A percentile compares a stretch with the other conserved stretches of the same genome.
Evolutionary conservation across 164 flowering plant genomes (phyloP).

Genomic region (Chimonanthus praecox): DNA sequence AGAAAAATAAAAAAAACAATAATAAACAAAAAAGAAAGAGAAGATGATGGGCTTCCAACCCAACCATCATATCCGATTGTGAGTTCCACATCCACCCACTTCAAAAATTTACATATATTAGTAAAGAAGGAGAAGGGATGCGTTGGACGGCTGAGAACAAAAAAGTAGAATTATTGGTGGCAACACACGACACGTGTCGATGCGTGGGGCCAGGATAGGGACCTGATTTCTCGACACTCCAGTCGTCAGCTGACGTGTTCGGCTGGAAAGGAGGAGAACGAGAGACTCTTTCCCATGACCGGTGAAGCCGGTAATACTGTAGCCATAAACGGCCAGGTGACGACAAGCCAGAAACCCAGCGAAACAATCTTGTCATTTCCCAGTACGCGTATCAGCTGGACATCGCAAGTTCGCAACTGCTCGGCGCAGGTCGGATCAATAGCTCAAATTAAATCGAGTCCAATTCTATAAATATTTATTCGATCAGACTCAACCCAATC

Average conservation of each 20-base stretch:
- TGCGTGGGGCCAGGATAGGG: background rate
- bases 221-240: background rate
- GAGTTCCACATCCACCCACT: slow-evolving; percentile 3
- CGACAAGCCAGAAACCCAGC: background rate
- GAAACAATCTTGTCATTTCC: too few relatives aligned
- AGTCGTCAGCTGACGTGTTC: background rate
- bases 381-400: too few relatives aligned
- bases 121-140: background rate
- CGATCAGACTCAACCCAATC: too few relatives aligned
- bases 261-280: background rate
- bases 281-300: background rate
- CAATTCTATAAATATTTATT: too few relatives aligned
- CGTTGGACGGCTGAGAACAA: background rate
- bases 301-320: background rate
- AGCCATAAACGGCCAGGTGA: background rate
- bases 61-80: background rate
- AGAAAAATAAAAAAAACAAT: background rate
- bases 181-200: background rate
- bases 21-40: background rate
- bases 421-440: too few relatives aligned
- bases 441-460: too few relatives aligned
- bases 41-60: background rate
- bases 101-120: background rate
- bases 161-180: slow-evolving; percentile 1
- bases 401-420: too few relatives aligned